Evolutionary conservation across 495 filamentous ascomycete genomes (phyloP), one percentile per base, ranked within the genome.

Genomic region (Aspergillus steynii): DNA sequence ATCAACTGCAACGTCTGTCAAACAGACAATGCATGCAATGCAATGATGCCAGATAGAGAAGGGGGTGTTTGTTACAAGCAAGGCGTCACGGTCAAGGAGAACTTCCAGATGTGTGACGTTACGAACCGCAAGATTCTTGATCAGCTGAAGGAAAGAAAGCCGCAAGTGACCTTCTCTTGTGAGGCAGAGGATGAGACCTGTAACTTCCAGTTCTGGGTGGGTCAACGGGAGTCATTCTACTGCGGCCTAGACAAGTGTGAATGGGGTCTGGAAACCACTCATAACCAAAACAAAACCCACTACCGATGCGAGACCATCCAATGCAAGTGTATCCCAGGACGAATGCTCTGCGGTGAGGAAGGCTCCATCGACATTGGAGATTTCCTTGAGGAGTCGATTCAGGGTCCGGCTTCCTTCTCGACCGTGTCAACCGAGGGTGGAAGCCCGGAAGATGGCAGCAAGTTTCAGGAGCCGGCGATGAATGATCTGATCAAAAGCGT

Each of bases 1-100:
- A 93, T 98, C 75, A 99, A 99, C 80, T 99, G 95, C 83, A 99
- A 99, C 71, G 91, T 98, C 58, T 99, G 95, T 76, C 83, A 88
- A 50, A 84, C 86, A 15, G 81, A 98, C 70, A 77, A 88, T 59
- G 92, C 90, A 12, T 99, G 95, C 70, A 81, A 92, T 73, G 84
- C 89, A 7, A 76, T 99, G 74, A 95, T 94, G 85, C 91, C 92
- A 2, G 83, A 83, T 1, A 72, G 80, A n/a, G 80, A 89, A 47
- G 91, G 85, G 48, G 93, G 91, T 31, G 90, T 96, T 27, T 99
- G 95, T 78, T 96, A 96, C 67, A 90, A 89, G 64, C 87, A 94
- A 64, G 93, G 93, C 46, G 84, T 96, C 61, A 89, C 95, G 5
- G 87, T 97, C 31, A 91, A 96, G 65, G 85, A 96, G 71, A 99